Evolutionary conservation across 2,329 filamentous ascomycete species (phyloP).

Genomic region (Sporothrix variecibatus): DNA sequence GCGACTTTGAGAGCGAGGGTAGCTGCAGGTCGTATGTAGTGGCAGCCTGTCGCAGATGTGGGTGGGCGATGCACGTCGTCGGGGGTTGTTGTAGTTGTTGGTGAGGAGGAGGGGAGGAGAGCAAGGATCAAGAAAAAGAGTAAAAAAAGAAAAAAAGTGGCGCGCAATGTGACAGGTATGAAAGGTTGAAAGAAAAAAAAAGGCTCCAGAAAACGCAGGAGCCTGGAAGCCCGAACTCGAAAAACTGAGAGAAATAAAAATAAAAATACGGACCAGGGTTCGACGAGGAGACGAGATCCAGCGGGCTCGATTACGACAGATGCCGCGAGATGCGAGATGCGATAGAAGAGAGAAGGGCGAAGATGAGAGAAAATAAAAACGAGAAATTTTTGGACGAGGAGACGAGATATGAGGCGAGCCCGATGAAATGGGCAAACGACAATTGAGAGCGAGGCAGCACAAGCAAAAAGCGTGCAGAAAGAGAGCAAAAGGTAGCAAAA

Average conservation of each 20-base stretch:
- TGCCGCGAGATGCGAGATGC: background rate
- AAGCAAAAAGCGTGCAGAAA: background rate
- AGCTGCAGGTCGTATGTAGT: background rate
- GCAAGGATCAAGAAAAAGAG: conserved; percentile 24
- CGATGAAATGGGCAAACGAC: background rate
- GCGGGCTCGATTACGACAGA: background rate
- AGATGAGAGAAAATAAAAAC: background rate
- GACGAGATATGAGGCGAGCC: background rate
- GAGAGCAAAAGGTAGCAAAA: background rate
- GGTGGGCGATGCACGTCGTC: background rate
- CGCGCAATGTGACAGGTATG: background rate
- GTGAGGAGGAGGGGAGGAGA: background rate
- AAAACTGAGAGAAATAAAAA: background rate
- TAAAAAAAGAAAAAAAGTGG: background rate
- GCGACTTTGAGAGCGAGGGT: background rate
- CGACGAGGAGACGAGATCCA: background rate
- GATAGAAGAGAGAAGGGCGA: background rate
- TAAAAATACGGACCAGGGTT: background rate
- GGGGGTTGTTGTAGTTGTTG: background rate
- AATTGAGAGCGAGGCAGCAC: background rate
- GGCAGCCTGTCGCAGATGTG: background rate
- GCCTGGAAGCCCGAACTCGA: background rate
- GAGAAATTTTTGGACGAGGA: background rate
- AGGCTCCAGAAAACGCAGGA: background rate
- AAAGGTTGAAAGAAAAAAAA: background rate